Percentiles rank a stretch among this genome's conserved stretches.
phyloP scores from a whole-genome alignment of 257 asterid genomes.

The Solanum sejunctum region DNA sequence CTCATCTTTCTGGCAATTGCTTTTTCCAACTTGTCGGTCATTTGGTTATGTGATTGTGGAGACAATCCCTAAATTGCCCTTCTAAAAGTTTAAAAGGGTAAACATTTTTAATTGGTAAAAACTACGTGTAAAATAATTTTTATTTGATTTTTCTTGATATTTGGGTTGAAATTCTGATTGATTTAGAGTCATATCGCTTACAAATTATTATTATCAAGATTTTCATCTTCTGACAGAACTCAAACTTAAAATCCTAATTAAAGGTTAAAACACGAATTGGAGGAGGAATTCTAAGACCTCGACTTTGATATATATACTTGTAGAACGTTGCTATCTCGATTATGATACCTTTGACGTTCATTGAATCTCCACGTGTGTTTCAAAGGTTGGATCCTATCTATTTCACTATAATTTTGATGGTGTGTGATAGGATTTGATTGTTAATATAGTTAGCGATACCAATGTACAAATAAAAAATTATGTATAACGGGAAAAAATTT shows the following conservation, averaged over 20 bases:
- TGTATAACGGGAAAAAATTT: too few relatives aligned
- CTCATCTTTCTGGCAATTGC: not conserved
- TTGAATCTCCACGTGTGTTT: too few relatives aligned
- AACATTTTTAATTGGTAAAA: not conserved
- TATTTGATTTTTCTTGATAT: not conserved
- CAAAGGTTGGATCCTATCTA: too few relatives aligned
- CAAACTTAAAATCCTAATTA: not conserved
- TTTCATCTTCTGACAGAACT: not conserved
- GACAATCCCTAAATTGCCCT: not conserved
- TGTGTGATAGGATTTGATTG: too few relatives aligned
- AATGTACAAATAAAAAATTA: too few relatives aligned
- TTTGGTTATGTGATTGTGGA: not conserved
- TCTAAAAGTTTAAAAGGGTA: not conserved
- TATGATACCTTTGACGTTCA: not conserved
- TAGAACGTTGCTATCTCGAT: not conserved
- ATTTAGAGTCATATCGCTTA: too few relatives aligned
- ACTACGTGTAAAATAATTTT: not conserved
- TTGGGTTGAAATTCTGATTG: too few relatives aligned
- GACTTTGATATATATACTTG: not conserved
- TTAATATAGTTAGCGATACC: too few relatives aligned
- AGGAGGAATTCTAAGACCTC: not conserved
- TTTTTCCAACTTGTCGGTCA: not conserved
- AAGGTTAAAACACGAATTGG: not conserved
- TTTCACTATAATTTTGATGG: too few relatives aligned
- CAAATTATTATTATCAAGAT: too few relatives aligned